A percentile compares a stretch with the other conserved stretches of the same genome.
These are phyloP conservation scores for Haplosporangium sp. DNA, from an alignment of 371 early-diverging fungal species.

Conservation along the genomic window DNA sequence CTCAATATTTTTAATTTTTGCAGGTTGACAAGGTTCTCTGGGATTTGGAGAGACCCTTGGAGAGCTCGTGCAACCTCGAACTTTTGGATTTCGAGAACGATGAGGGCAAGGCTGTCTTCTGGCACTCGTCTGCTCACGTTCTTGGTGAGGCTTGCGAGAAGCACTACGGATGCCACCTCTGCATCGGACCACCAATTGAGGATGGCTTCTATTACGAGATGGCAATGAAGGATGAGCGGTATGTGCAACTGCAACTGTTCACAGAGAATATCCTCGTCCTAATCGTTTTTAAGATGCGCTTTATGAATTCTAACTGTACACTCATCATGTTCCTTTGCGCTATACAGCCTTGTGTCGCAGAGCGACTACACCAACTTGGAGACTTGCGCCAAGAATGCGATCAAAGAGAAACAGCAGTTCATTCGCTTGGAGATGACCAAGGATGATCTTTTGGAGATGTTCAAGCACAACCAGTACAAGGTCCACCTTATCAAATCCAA, in stretches of 20 bases:
- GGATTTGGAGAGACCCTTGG: constrained; percentile 93
- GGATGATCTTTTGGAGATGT: constrained; percentile 96
- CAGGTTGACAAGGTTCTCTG: constrained; percentile 86
- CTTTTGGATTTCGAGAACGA: constrained; percentile 95
- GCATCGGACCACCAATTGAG: constrained; percentile 98
- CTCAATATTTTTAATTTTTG: no score
- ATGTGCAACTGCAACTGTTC: constrained; percentile 10
- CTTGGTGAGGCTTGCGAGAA: constrained; percentile 98
- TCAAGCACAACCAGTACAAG: constrained; percentile 97
- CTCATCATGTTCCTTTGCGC: neutral
- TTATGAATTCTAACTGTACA: no score
- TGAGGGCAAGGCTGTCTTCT: constrained; percentile 96
- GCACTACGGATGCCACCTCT: constrained; percentile 96
- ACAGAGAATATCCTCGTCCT: no score
- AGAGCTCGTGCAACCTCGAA: constrained; percentile 83
- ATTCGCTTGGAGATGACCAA: constrained; percentile 92
- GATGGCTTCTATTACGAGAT: constrained; percentile 99
- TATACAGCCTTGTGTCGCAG: constrained; percentile 76
- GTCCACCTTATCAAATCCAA: constrained; percentile 90
- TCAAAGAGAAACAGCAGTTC: constrained; percentile 97
- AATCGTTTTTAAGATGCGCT: no score
- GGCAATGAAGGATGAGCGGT: constrained; percentile 79
- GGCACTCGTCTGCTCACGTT: constrained; percentile 99
- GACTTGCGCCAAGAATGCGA: constrained; percentile 82
- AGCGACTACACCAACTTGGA: constrained; percentile 90